Base-by-base conservation (phyloP, 1,284 basidiomycete species). In the Volvariella surrecta region DNA sequence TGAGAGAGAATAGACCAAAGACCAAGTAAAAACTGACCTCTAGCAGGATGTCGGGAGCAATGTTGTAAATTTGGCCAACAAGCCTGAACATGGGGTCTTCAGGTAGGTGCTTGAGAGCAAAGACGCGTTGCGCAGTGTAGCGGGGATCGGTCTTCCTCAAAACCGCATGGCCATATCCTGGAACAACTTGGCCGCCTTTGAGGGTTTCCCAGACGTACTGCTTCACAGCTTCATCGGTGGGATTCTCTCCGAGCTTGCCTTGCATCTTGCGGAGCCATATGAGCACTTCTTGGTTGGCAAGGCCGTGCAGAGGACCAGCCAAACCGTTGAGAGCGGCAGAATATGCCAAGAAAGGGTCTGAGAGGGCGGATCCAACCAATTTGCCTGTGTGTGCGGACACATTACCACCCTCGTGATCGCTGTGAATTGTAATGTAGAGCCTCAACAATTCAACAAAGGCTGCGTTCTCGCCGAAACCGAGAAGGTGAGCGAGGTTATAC, bases 391-490 rank as follows among this genome's bases (percentile, higher is more conserved):
- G 90, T n/a, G 90, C 89, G 46, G 95, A 98, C 51, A 99, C 95
- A 60, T 98, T 98, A 43, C 95, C 95, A 63, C 95, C 95, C 68
- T 98, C 94, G 70, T 98, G 94, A 65, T 98, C 94, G 60, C 89
- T 86, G 79, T 99, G 95, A 59, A 99, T 95, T 58, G 93, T 95
- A 67, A 98, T 84, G 77, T 98, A 99, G 48, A 98, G 79, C 56
- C 95, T 81, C 66, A 98, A 81, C 52, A 97, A 80, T 69, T 99
- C 95, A 51, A 95, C 88, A 54, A 99, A 97, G 45, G 79, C 84
- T 48, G 77, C 67, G 56, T 92, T 89, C 52, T 92, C 86, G 47
- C 89, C 91, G 61, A 90, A 97, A 52, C 95, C 95, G 50, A 98
- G 89, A 52, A 96, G 80, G 54, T 82, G 82, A 42, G 94, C 76